These are phyloP conservation scores for Fraxinus cuspidata DNA, from an alignment of 257 asterid genomes.

Conservation along the genomic window DNA sequence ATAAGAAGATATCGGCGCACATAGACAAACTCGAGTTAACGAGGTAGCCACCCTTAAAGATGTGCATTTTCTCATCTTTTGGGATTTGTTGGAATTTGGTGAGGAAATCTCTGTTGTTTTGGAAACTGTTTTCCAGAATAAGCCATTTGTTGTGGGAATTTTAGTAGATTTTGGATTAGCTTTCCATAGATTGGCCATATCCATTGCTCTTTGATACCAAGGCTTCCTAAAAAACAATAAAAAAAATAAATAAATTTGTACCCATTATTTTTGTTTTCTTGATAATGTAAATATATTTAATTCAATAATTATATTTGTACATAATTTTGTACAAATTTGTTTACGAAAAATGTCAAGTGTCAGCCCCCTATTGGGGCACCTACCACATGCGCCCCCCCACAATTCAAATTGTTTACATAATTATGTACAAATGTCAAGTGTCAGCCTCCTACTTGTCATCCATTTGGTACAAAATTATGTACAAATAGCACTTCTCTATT, in stretches of 20 bases:
- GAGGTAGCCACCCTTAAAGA: slow-evolving; percentile 72
- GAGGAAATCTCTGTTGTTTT: slow-evolving; percentile 42
- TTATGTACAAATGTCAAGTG: too few relatives aligned
- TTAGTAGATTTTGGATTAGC: slow-evolving; percentile 46
- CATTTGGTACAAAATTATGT: too few relatives aligned
- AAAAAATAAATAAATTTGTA: background rate
- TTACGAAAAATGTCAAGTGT: too few relatives aligned
- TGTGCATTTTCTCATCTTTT: slow-evolving; percentile 69
- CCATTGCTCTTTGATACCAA: slow-evolving; percentile 88
- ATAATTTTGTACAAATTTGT: too few relatives aligned
- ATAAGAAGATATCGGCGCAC: slow-evolving; percentile 84
- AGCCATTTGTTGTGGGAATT: slow-evolving; percentile 42
- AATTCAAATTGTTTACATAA: too few relatives aligned
- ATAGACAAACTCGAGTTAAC: slow-evolving; percentile 75
- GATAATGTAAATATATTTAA: background rate
- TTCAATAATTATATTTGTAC: too few relatives aligned
- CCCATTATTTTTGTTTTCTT: background rate
- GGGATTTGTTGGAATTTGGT: slow-evolving; percentile 27
- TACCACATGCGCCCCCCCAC: too few relatives aligned
- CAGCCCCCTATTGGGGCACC: too few relatives aligned
- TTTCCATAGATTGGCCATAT: slow-evolving; percentile 77
- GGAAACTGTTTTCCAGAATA: slow-evolving; percentile 56
- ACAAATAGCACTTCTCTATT: too few relatives aligned
- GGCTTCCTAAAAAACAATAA: slow-evolving; percentile 55
- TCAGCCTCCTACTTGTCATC: too few relatives aligned